Percentiles rank a stretch among this genome's conserved stretches.
Evolutionary conservation across 345 rosid species (phyloP).

Genomic region (Brassica nigra): DNA sequence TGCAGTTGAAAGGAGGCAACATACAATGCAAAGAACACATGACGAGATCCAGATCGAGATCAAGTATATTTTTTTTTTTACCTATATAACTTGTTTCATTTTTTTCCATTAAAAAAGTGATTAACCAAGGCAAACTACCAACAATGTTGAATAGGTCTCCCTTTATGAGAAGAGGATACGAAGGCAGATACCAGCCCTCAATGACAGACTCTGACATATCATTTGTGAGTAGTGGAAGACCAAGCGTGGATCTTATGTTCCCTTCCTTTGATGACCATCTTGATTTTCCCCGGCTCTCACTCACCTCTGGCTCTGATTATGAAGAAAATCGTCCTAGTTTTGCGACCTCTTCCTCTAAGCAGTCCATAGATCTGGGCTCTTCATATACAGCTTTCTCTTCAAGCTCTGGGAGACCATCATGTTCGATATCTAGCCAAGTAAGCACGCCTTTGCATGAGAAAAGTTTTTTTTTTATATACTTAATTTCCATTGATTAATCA

Average conservation of each 20-base stretch:
- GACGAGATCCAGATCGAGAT: slow-evolving; percentile 44
- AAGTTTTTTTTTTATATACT: neutral
- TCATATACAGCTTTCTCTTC: slow-evolving; percentile 49
- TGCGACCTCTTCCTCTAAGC: neutral
- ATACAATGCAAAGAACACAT: slow-evolving; percentile 18
- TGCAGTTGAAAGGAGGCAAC: slow-evolving; percentile 33
- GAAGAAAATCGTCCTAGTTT: slow-evolving; percentile 54
- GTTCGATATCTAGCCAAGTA: slow-evolving; percentile 53
- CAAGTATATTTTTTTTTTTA: slow-evolving; percentile 20
- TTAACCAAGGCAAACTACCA: neutral
- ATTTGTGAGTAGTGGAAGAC: slow-evolving; percentile 65
- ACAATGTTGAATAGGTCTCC: slow-evolving; percentile 53
- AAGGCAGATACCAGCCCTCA: slow-evolving; percentile 40
- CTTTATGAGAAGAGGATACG: slow-evolving; percentile 47
- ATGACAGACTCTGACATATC: slow-evolving; percentile 67
- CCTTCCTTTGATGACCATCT: slow-evolving; percentile 44
- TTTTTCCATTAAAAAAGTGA: neutral
- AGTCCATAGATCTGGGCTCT: slow-evolving; percentile 49
- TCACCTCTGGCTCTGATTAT: slow-evolving; percentile 55
- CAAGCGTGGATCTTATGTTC: slow-evolving; percentile 51
- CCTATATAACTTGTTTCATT: slow-evolving; percentile 9
- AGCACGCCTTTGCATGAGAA: slow-evolving; percentile 3
- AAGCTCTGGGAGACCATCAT: slow-evolving; percentile 48
- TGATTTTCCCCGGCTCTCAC: slow-evolving; percentile 50
- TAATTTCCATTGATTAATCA: neutral